Evolutionary conservation across 164 flowering plant genomes (phyloP), one percentile per base, ranked within the genome.

Genomic region (Tinospora cordifolia): DNA sequence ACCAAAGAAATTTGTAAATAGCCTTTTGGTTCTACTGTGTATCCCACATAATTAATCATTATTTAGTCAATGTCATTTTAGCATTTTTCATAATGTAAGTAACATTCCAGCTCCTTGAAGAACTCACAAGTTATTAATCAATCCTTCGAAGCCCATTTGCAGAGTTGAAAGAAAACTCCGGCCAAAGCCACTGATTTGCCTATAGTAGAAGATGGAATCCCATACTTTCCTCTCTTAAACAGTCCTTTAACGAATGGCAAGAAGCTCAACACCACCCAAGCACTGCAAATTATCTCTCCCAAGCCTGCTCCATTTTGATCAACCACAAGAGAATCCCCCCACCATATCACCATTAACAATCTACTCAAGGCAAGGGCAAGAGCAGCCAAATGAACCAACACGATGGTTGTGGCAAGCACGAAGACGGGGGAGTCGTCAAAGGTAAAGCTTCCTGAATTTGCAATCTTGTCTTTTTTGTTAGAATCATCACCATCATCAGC

Each of bases 161-260:
- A n/a, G n/a, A n/a, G n/a, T 14, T 69, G 47, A 24, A 85, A 44
- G 67, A 86, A 84, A 6, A 79, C n/a, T 3, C 79, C 60, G 0
- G 84, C 77, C 66, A 86, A 69, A 40, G 64, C 73, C 40, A 70
- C 72, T 3, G 87, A 79, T 60, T 85, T 84, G 64, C 15, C 71
- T 34, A 89, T 75, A 19, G 84, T 82, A 2, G 83, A 8, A 3
- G 68, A 24, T 4, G 90, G 91, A 46, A 89, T 82, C 57, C 90
- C 93, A 75, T 80, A 80, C 11, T 63, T 85, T 40, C 88, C 94
- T 68, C 46, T 86, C 27, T 76, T 62, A 40, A 83, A 76, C 21
- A 86, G 68, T 8, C 94, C 94, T 70, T 81, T 82, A 3, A 84
- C 38, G 60, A 84, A 86, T 0, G 86, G 87, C 74, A 75, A 64